Conservation (phyloP, 192 early-diverging fungal genomes). For the Mortierella alpina region DNA sequence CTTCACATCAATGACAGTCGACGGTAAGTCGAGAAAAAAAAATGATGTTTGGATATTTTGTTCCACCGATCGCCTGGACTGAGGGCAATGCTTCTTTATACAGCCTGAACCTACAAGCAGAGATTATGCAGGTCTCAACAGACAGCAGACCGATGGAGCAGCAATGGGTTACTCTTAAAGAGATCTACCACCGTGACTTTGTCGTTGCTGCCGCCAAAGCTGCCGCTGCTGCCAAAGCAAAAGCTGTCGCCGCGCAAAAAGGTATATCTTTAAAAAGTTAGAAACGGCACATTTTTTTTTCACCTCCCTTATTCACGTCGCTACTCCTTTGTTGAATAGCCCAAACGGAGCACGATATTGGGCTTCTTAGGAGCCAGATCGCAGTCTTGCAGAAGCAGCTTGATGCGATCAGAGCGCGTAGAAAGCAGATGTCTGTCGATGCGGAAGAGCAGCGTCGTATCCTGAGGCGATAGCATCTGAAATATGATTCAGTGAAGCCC, state of each 20-base stretch:
- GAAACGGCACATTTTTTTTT: background rate
- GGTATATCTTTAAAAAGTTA: background rate
- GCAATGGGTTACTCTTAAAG: slow-evolving; percentile 25
- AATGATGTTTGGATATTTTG: background rate
- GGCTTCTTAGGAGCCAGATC: slow-evolving; percentile 14
- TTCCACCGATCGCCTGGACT: background rate
- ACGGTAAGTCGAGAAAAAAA: background rate
- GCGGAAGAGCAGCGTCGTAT: slow-evolving; percentile 3
- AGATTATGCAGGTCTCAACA: slow-evolving; percentile 9
- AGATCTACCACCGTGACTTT: slow-evolving; percentile 20
- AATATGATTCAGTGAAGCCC: background rate
- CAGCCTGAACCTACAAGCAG: slow-evolving; percentile 21
- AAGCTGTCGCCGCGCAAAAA: slow-evolving; percentile 13
- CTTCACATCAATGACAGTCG: slow-evolving; percentile 16
- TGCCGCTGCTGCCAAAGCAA: slow-evolving; percentile 5
- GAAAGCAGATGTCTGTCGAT: slow-evolving; percentile 19
- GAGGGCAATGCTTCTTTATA: background rate
- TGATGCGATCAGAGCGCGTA: slow-evolving; percentile 15
- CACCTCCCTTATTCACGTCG: background rate
- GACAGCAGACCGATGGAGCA: slow-evolving; percentile 18
- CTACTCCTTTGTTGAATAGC: slow-evolving; percentile 2
- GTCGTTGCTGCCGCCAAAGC: slow-evolving; percentile 21
- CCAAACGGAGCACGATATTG: slow-evolving; percentile 15
- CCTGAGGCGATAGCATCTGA: background rate
- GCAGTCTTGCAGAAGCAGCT: slow-evolving; percentile 20